These are phyloP conservation scores for Ziziphus jujuba DNA, from an alignment of 306 rosid species.

Conservation along the genomic window DNA sequence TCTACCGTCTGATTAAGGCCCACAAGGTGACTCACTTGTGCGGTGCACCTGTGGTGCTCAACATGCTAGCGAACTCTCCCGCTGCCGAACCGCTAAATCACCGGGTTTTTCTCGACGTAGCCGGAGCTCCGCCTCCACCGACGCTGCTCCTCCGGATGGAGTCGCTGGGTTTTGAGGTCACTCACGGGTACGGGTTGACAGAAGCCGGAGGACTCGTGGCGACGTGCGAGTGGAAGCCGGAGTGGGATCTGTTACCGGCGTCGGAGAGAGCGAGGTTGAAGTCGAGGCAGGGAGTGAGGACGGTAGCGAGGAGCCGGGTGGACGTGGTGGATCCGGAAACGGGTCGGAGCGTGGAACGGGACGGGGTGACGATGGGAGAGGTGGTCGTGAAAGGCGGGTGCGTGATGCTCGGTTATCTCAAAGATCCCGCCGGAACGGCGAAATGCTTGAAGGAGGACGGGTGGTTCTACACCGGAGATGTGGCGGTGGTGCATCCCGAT, in stretches of 20 bases:
- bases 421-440: conserved; percentile 43
- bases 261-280: conserved; percentile 60
- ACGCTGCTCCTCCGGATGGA: conserved; percentile 50
- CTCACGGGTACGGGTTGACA: conserved; percentile 67
- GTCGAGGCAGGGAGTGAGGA: conserved; percentile 72
- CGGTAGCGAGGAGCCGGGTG: conserved; percentile 31
- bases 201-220: conserved; percentile 47
- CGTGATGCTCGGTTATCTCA: conserved; percentile 64
- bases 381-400: conserved; percentile 50
- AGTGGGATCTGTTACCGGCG: conserved; percentile 57
- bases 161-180: conserved; percentile 48
- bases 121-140: conserved; percentile 65
- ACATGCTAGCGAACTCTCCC: conserved; percentile 51
- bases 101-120: conserved; percentile 51
- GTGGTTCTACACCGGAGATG: conserved; percentile 74
- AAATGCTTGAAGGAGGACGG: conserved; percentile 39
- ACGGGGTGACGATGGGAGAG: conserved; percentile 52
- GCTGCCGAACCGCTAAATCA: conserved; percentile 22
- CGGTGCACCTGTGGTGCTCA: conserved; percentile 68
- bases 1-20: conserved; percentile 35
- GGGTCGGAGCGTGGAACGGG: conserved; percentile 40
- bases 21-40: conserved; percentile 73
- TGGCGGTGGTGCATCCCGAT: conserved; percentile 69
- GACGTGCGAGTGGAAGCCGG: conserved; percentile 62
- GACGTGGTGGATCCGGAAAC: conserved; percentile 48